Percentiles rank a stretch among this genome's conserved stretches.
Evolutionary conservation across 148 eudicot species (phyloP).

Genomic region (Beta vulgaris): DNA sequence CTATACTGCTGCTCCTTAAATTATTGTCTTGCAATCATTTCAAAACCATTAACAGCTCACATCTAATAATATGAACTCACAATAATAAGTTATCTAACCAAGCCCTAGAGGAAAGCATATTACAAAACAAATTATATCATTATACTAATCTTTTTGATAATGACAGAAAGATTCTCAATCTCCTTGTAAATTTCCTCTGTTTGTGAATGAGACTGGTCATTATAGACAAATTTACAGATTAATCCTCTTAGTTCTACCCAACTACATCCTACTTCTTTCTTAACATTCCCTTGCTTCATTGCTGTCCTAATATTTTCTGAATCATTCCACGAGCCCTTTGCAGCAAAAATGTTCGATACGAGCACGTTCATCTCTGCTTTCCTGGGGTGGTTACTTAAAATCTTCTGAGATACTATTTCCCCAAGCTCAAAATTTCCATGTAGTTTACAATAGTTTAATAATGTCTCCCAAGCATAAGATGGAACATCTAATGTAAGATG

Average conservation of each 20-base stretch:
- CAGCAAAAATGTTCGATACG: constrained; percentile 47
- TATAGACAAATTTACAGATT: constrained; percentile 37
- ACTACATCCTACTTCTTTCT: constrained; percentile 49
- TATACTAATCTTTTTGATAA: constrained; percentile 31
- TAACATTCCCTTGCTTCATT: constrained; percentile 31
- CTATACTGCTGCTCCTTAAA: too few relatives aligned
- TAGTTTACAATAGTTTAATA: constrained; percentile 48
- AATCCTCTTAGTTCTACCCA: constrained; percentile 48
- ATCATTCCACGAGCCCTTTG: constrained; percentile 46
- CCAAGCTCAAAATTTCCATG: constrained; percentile 44
- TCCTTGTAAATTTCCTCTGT: constrained; percentile 39
- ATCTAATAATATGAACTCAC: background rate
- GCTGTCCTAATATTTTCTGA: constrained; percentile 33
- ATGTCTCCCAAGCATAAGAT: constrained; percentile 44
- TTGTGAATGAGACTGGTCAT: constrained; percentile 41
- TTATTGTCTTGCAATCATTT: background rate
- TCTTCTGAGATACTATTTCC: constrained; percentile 33
- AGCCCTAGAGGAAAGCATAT: background rate
- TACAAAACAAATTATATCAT: constrained; percentile 14
- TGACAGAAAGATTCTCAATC: constrained; percentile 39
- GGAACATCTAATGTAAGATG: constrained; percentile 37
- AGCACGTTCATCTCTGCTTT: constrained; percentile 41
- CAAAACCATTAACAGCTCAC: background rate
- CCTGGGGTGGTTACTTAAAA: constrained; percentile 26
- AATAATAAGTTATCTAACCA: background rate